phyloP scores from a whole-genome alignment of 2,329 filamentous ascomycete genomes.

The Penicillium fuscoglaucum region DNA sequence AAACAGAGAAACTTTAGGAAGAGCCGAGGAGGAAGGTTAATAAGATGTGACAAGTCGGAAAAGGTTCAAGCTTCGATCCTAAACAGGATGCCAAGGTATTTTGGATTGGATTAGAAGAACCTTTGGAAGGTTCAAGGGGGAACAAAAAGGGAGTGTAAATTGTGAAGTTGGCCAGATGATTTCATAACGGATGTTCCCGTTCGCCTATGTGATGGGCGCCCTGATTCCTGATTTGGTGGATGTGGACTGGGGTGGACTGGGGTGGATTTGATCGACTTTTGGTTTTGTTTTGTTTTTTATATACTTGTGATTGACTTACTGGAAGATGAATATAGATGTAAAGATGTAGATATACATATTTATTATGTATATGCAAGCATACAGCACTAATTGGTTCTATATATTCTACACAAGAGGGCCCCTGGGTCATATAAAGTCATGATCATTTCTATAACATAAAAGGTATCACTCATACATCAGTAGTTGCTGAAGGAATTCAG shows the following conservation, averaged over 20 bases:
- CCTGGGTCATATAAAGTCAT: conserved; percentile 4
- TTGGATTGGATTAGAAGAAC: background rate
- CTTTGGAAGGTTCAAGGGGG: background rate
- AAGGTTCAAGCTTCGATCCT: background rate
- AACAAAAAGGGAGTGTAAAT: background rate
- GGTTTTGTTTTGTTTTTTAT: too few species aligned
- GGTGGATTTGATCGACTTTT: background rate
- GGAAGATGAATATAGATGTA: background rate
- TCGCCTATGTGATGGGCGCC: background rate
- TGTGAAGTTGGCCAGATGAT: conserved; percentile 15
- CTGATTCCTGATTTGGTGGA: background rate
- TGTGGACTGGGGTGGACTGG: background rate
- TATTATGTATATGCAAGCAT: too few species aligned
- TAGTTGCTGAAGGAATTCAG: background rate
- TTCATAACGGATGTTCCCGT: conserved; percentile 15
- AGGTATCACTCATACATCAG: conserved; percentile 4
- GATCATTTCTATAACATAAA: conserved; percentile 5
- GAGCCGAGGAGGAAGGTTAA: background rate
- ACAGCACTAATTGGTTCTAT: background rate
- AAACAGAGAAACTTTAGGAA: background rate
- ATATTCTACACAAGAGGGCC: background rate
- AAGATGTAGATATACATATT: background rate
- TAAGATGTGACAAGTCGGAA: background rate
- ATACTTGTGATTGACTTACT: background rate
- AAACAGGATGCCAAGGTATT: background rate